Conservation (phyloP, 257 asterid genomes). For the Solanum appendiculatum region DNA sequence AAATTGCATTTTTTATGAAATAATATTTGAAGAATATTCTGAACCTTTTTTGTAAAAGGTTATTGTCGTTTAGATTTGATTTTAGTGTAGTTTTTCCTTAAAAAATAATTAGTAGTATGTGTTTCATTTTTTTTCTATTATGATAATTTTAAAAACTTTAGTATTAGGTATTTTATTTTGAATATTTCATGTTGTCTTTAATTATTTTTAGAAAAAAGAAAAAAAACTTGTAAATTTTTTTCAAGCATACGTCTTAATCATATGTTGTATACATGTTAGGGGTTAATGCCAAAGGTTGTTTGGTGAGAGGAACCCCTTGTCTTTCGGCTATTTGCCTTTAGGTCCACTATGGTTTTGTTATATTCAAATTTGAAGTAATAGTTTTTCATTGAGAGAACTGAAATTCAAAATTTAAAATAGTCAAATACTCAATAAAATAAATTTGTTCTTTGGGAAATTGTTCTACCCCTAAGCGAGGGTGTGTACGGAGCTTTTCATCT, state of each 20-base stretch:
- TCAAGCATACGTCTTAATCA: neutral
- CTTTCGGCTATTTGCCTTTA: neutral
- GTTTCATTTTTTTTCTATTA: neutral
- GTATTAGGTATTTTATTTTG: neutral
- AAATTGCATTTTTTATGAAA: neutral
- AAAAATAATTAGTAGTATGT: neutral
- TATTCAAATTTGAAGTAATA: neutral
- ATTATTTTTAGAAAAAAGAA: neutral
- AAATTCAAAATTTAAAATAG: neutral
- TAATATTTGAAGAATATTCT: neutral
- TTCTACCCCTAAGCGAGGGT: neutral
- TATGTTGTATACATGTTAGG: neutral
- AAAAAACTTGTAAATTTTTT: no score
- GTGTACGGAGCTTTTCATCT: neutral
- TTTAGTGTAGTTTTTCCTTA: neutral
- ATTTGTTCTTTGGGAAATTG: neutral
- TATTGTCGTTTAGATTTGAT: neutral
- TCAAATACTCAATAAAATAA: neutral
- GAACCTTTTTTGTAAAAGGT: neutral
- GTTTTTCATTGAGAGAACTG: neutral
- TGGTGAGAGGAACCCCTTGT: neutral
- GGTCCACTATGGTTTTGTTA: neutral
- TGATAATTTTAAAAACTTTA: neutral
- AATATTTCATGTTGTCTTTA: neutral
- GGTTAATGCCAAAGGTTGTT: neutral